Base-by-base conservation (phyloP, 2,329 filamentous ascomycete genomes). In the Grosmannia huntii region DNA sequence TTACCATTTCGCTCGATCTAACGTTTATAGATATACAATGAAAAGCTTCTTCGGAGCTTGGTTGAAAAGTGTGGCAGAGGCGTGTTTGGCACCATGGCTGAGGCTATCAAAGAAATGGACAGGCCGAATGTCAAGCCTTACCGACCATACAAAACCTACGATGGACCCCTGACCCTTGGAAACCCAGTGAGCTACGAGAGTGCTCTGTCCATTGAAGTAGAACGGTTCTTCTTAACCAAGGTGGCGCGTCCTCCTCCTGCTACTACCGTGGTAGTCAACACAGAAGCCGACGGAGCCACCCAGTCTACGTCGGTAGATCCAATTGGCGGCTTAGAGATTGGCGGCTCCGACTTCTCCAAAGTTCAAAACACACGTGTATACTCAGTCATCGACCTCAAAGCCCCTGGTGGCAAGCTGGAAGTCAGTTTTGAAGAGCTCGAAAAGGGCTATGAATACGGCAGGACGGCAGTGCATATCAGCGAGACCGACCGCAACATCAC, bases 371-470 rank as follows among this genome's bases (percentile, higher is more conserved):
- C 85, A n/a, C 83, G 89, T 49, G 83, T 83, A 1, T 99, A 97
- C 71, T 86, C 86, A 65, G 81, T 97, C 60, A 81, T 85, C 44
- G 89, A 96, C 61, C 80, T 86, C 5, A 75, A 80, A 46, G 84
- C 84, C 0, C 84, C 86, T 0, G 90, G 89, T 19, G 87, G 88
- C 14, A 95, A 92, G 72, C 80, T 79, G 57, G 89, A 96, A 57
- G 84, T 99, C 28, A 83, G 87, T 31, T 83, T 84, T 59, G 90
- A 95, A 16, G 82, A 89, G 19, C 77, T 99, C 44, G 89, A 89
- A n/a, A 95, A 90, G 69, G 94, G 94, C 0, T 99, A 92, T 66
- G 85, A 90, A 66, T 99, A 99, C 68, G 94, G 94, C 52, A 82
- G 90, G 59, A 96, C 92, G 0, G 90, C 89, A 2, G 92, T 99